Conservation (phyloP, 257 asterid genomes). For the Solanum raphanifolium region DNA sequence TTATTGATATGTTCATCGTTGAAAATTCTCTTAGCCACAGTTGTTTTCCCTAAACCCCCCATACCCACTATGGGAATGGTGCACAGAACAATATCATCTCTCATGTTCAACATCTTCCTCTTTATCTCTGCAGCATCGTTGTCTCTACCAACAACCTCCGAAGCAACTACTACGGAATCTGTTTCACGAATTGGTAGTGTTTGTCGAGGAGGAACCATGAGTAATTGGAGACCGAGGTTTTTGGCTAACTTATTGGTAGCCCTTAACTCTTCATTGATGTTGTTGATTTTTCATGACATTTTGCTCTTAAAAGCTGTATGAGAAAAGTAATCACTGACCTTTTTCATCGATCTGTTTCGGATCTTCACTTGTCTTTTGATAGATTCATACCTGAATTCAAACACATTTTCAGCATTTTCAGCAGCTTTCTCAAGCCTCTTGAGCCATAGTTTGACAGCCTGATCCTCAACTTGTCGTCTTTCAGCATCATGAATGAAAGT, state of each 20-base stretch:
- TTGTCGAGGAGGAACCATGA: not conserved
- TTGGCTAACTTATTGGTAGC: not conserved
- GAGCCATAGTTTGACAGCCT: not conserved
- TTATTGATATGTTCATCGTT: not conserved
- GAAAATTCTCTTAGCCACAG: not conserved
- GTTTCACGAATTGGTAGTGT: not conserved
- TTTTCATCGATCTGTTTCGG: not conserved
- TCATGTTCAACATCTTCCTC: not conserved
- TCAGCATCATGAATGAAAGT: constrained; percentile 5
- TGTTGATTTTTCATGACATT: not conserved
- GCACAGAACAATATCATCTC: not conserved
- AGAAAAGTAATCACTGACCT: not conserved
- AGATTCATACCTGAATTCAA: constrained; percentile 4
- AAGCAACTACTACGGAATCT: not conserved
- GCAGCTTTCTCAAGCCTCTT: not conserved
- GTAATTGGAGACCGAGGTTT: not conserved
- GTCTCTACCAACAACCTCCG: not conserved
- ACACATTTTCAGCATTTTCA: constrained; percentile 2
- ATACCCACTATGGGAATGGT: not conserved
- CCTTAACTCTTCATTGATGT: not conserved
- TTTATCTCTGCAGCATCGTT: not conserved
- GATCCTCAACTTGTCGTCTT: not conserved
- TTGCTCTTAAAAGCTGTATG: not conserved
- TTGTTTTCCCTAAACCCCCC: not conserved
- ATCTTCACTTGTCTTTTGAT: not conserved